Evolutionary conservation across 2,329 filamentous ascomycete species (phyloP).

Genomic region (Keithomyces neogunnii): DNA sequence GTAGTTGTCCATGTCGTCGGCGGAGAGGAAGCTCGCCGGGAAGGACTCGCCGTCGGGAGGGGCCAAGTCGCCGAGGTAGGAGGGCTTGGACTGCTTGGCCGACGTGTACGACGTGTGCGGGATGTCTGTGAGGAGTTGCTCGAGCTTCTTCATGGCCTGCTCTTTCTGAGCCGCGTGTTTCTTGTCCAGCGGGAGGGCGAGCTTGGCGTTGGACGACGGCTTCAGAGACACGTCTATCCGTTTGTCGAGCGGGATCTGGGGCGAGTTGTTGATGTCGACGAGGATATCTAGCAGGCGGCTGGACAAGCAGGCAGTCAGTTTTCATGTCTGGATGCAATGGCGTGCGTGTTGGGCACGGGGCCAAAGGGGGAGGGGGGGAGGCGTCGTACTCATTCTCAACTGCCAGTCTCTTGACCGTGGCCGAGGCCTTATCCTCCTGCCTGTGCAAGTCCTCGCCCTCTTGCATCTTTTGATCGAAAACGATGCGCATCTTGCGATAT

Average conservation of each 20-base stretch:
- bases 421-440: slow-evolving; percentile 71
- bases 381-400: slow-evolving; percentile 79
- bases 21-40: slow-evolving; percentile 58
- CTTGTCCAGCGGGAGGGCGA: slow-evolving; percentile 22
- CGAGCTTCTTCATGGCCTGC: slow-evolving; percentile 38
- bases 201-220: slow-evolving; percentile 32
- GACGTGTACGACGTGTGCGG: slow-evolving; percentile 43
- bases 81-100: slow-evolving; percentile 56
- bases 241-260: slow-evolving; percentile 66
- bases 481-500: slow-evolving; percentile 81
- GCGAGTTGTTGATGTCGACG: slow-evolving; percentile 78
- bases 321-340: background rate
- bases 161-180: slow-evolving; percentile 30
- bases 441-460: slow-evolving; percentile 76
- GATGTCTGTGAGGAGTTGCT: slow-evolving; percentile 41
- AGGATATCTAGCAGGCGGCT: slow-evolving; percentile 86
- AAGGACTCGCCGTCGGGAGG: slow-evolving; percentile 42
- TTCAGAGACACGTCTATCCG: slow-evolving; percentile 62
- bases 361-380: background rate
- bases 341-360: slow-evolving; percentile 1
- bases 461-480: slow-evolving; percentile 69
- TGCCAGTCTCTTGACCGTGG: slow-evolving; percentile 73
- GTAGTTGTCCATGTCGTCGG: slow-evolving; percentile 67
- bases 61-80: slow-evolving; percentile 40
- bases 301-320: slow-evolving; percentile 4